A percentile compares a stretch with the other conserved stretches of the same genome.
These are phyloP conservation scores for Hypocreales sp. DNA, from an alignment of 2,329 filamentous ascomycete genomes.

Conservation along the genomic window DNA sequence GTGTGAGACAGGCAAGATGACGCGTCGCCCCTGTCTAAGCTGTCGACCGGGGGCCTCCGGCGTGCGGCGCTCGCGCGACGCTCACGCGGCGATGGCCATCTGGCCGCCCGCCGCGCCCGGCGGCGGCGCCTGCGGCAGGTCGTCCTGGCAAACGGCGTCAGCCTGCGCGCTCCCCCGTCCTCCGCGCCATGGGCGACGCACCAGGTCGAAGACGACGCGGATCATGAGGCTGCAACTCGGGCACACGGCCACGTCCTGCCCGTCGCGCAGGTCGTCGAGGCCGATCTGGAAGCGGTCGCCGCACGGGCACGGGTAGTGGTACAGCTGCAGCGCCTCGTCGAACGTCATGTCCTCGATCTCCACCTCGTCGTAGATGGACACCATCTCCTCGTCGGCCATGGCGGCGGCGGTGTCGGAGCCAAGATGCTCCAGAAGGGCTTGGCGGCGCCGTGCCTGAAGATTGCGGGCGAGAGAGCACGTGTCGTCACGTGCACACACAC, in stretches of 20 bases:
- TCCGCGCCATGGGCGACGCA: too few species aligned
- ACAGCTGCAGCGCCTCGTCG: conserved; percentile 68
- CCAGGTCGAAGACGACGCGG: conserved; percentile 77
- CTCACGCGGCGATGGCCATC: conserved; percentile 25
- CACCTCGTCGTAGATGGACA: conserved; percentile 89
- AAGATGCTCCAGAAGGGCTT: too few species aligned
- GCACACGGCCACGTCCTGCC: conserved; percentile 89
- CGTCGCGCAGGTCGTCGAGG: conserved; percentile 71
- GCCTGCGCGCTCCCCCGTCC: too few species aligned
- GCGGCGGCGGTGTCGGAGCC: not conserved
- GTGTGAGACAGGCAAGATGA: too few species aligned
- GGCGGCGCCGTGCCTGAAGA: too few species aligned
- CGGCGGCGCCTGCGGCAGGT: conserved; percentile 24
- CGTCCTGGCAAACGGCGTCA: conserved; percentile 20
- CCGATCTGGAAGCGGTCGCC: conserved; percentile 91
- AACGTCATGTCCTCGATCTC: conserved; percentile 98
- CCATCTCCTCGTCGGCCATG: conserved; percentile 47
- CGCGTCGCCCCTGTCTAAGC: too few species aligned
- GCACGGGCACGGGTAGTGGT: conserved; percentile 93
- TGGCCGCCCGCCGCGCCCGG: conserved; percentile 15
- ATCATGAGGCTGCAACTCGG: conserved; percentile 98
- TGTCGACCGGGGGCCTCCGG: too few species aligned
- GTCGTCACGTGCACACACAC: too few species aligned
- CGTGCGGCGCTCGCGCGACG: too few species aligned
- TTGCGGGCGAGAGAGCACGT: too few species aligned